Evolutionary conservation across 106 monocot species (phyloP).

Genomic region (Apostasia ramifera): DNA sequence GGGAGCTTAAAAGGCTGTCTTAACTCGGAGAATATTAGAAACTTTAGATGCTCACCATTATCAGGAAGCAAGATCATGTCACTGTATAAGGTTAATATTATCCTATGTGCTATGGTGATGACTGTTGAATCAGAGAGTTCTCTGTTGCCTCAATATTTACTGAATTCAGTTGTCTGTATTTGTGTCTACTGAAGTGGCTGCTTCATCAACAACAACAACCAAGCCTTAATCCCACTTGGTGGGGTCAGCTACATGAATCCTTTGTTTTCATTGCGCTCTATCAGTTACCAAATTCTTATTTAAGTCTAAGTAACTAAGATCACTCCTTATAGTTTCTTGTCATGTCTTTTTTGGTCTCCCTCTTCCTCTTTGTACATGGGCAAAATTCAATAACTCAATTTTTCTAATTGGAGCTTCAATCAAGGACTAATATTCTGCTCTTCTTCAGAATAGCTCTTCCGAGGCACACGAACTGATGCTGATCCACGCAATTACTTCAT

Average conservation of each 20-base stretch:
- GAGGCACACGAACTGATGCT: constrained; percentile 79
- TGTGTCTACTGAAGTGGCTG: constrained; percentile 33
- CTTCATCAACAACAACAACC: constrained; percentile 30
- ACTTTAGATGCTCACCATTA: constrained; percentile 36
- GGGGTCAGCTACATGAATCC: too few relatives aligned
- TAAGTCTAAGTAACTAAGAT: too few relatives aligned
- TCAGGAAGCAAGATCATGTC: constrained; percentile 87
- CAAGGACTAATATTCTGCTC: constrained; percentile 80
- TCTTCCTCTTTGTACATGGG: too few relatives aligned
- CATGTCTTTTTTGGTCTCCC: too few relatives aligned
- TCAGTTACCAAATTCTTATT: too few relatives aligned
- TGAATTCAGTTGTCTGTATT: constrained; percentile 31
- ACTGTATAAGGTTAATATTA: constrained; percentile 81
- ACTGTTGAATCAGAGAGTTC: constrained; percentile 45
- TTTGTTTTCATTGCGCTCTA: too few relatives aligned
- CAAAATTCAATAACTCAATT: too few relatives aligned
- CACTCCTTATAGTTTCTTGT: too few relatives aligned
- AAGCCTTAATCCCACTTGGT: too few relatives aligned
- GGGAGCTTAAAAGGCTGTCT: too few relatives aligned
- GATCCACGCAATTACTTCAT: constrained; percentile 69
- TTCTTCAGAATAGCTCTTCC: constrained; percentile 70
- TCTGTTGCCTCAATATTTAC: constrained; percentile 30
- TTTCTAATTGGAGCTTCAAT: too few relatives aligned
- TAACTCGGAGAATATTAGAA: not conserved
- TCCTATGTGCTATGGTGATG: constrained; percentile 80